Evolutionary conservation across 805 yeast genomes (phyloP).

Genomic region (Cyberlindnera japonica): DNA sequence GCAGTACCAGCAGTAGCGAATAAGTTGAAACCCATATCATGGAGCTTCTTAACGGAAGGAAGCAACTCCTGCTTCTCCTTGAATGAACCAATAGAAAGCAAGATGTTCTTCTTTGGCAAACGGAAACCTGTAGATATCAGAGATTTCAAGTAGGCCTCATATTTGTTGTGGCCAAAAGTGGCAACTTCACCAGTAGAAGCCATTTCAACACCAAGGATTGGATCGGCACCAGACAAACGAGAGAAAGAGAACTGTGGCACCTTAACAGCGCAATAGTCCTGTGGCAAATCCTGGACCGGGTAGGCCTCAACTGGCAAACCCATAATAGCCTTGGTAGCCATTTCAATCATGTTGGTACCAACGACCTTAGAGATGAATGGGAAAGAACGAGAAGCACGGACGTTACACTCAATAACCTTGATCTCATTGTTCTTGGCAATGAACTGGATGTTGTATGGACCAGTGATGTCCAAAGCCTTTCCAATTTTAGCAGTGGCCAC

Average conservation of each 20-base stretch:
- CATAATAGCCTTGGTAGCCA: slow-evolving; percentile 81
- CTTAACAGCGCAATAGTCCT: slow-evolving; percentile 91
- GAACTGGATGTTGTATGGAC: slow-evolving; percentile 98
- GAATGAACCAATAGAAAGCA: slow-evolving; percentile 92
- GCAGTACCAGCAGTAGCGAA: slow-evolving; percentile 99
- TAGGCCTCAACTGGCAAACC: slow-evolving; percentile 86
- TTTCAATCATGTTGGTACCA: slow-evolving; percentile 91
- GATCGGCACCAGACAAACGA: slow-evolving; percentile 96
- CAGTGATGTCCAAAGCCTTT: slow-evolving; percentile 89
- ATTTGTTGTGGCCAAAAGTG: slow-evolving; percentile 90
- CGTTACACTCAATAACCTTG: slow-evolving; percentile 97
- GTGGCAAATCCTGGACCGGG: slow-evolving; percentile 85
- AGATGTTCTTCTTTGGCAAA: slow-evolving; percentile 90
- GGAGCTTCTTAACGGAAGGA: slow-evolving; percentile 78
- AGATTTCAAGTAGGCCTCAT: slow-evolving; percentile 95
- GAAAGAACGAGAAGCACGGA: slow-evolving; percentile 98
- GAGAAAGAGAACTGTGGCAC: slow-evolving; percentile 98
- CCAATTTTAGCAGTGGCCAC: slow-evolving; percentile 93
- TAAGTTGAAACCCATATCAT: slow-evolving; percentile 81
- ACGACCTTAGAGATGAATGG: slow-evolving; percentile 97
- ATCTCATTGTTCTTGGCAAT: slow-evolving; percentile 69
- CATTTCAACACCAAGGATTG: slow-evolving; percentile 97
- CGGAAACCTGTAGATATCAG: slow-evolving; percentile 93
- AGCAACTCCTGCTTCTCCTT: slow-evolving; percentile 93
- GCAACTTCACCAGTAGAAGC: slow-evolving; percentile 99